Base-by-base conservation (phyloP, 306 rosid genomes). In the Cucurbita pepo region DNA sequence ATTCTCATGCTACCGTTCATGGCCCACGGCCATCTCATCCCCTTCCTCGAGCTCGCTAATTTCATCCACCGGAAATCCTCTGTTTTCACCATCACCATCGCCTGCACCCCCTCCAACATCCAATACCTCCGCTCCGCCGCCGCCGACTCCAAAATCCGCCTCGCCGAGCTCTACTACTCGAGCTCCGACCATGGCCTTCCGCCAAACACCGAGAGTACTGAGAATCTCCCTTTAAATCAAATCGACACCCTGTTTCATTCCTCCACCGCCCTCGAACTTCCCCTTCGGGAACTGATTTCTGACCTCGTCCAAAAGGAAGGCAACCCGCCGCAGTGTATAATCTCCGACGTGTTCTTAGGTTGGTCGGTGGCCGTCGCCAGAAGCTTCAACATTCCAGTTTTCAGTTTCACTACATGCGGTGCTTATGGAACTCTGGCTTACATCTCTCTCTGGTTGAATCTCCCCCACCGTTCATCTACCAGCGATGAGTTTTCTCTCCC, bases 1-100 rank as follows among this genome's bases (percentile, higher is more conserved):
- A 83, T 91, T 1, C 88, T 91, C 10, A 86, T 91, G 97, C 66
- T 73, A 7, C 97, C 94, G 7, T 83, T 77, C 77, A 78, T 89
- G 84, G 97, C 89, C 8, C 90, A 86, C 8, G 97, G 97, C 10
- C 97, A 91, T 81, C 81, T 86, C 47, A 89, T 84, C 10, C 97
- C 96, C 22, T 91, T 86, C 72, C 61, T 91, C 0, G 82, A 82
- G 30, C 77, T 89, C 3, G 94, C 94, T 56, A 85, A 81, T 8
- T 76, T 73, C 73, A 85, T 91, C 76, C 90, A 79, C 11, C 72
- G 76, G 47, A 80, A 21, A 30, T 73, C 83, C 2, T 34, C 16
- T 71, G 10, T 5, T 41, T 79, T 85, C 84, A 75, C 76, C 58
- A 45, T 87, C 80, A 87, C 91, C 83, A 83, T 86, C 25, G 94